Base-by-base conservation (phyloP, 805 yeast species). In the Wickerhamomyces alni region DNA sequence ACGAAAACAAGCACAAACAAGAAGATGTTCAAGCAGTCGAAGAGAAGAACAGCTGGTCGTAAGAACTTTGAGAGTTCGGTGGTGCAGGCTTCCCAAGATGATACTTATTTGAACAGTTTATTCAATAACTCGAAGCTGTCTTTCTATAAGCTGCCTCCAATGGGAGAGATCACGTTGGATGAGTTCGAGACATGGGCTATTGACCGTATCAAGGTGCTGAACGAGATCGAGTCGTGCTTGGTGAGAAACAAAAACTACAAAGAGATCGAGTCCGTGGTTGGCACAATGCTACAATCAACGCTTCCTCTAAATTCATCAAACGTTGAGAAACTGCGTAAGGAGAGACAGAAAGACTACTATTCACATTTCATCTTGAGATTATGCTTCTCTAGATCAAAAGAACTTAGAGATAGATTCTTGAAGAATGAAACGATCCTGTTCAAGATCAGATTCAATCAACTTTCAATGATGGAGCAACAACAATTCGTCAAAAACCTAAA, bases 171-270 rank as follows among this genome's bases (percentile, higher is more conserved):
- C 52, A 87, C 97, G 0, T 62, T 93, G 15, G 97, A 89, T 47
- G 86, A 93, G 53, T 93, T 93, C 61, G 99, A 93, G 63, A 70
- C 72, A 5, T 93, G 97, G 96, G 98, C 98, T 5, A 82, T 93
- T 39, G 98, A 91, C 55, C 67, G 99, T 43, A 69, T 91, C 46
- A 80, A 82, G 55, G 76, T 93, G 8, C 68, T 93, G 42, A 74
- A 88, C 39, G 96, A 87, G 56, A 81, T 93, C 37, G 97, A 91
- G 54, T 74, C 87, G 1, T 76, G 84, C 46, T 54, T 72, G 32
- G 77, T 82, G 18, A 70, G 94, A 50, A 79, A 80, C 43, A 77
- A 79, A 52, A 59, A 73, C 1, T 55, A 74, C 35, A 75, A 74
- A 47, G 96, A 88, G 41, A 75, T 77, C 27, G 91, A 82, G 49